Conservation (phyloP, 202 grass and related monocot genomes). For the Alloteropsis angusta region DNA sequence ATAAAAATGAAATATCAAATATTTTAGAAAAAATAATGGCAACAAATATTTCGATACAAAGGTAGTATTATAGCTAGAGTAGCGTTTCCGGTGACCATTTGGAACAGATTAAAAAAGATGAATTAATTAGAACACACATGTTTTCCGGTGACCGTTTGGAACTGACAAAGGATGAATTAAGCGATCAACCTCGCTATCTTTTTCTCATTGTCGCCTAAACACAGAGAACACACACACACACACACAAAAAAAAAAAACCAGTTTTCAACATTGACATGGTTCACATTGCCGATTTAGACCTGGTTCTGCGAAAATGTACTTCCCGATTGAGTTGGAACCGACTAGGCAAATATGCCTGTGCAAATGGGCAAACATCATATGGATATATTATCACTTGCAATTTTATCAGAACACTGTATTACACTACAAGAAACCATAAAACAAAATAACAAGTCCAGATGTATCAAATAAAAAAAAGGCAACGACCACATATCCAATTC, state of each 20-base stretch:
- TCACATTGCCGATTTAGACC: neutral
- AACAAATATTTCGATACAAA: no score
- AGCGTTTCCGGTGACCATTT: neutral
- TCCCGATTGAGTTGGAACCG: neutral
- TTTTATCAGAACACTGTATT: neutral
- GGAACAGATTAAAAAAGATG: no score
- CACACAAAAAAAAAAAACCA: no score
- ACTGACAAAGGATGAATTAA: no score
- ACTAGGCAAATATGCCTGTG: neutral
- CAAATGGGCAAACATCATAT: neutral
- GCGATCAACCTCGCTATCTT: neutral
- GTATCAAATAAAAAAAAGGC: no score
- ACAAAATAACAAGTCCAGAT: neutral
- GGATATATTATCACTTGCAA: neutral
- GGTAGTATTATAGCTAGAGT: no score
- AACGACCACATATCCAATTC: no score
- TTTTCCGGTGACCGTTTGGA: no score
- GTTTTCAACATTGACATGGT: neutral
- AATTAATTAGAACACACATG: no score
- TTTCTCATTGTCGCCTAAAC: neutral
- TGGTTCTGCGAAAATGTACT: neutral
- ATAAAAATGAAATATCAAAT: no score
- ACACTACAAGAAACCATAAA: neutral
- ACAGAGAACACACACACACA: neutral
- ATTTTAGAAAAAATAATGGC: no score